These are phyloP conservation scores for Phyllosticta ampelicida DNA, from an alignment of 2,329 filamentous ascomycete species.

Conservation along the genomic window DNA sequence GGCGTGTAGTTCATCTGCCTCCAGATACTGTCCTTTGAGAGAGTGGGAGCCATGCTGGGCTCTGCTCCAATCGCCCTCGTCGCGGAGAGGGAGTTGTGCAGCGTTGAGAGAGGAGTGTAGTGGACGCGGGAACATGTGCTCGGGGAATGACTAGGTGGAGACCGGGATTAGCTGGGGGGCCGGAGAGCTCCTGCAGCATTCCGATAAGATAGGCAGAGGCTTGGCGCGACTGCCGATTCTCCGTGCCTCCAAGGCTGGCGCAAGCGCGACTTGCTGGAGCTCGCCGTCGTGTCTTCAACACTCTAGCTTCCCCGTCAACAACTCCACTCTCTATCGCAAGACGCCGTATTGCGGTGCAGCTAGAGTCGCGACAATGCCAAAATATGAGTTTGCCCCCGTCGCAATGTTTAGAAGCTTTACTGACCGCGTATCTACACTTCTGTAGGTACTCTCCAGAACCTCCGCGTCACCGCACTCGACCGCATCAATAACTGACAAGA, in stretches of 20 bases:
- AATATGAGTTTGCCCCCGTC: constrained; percentile 53
- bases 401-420: constrained; percentile 5
- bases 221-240: not conserved
- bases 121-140: not conserved
- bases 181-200: not conserved
- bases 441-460: constrained; percentile 38
- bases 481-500: constrained; percentile 15
- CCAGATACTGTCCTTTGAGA: constrained; percentile 35
- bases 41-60: constrained; percentile 7
- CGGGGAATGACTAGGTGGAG: not conserved
- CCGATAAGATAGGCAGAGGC: not conserved
- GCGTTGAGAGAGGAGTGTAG: not conserved
- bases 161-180: not conserved
- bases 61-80: not conserved
- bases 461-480: constrained; percentile 3
- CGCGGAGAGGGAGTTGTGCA: not conserved
- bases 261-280: constrained; percentile 5
- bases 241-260: not conserved
- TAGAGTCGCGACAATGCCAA: constrained; percentile 56
- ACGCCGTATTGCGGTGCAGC: not conserved
- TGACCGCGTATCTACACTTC: constrained; percentile 49
- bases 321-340: not conserved
- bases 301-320: not conserved
- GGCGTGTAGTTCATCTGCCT: constrained; percentile 40
- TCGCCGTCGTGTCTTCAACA: constrained; percentile 1